Conservation (phyloP, 148 eudicot genomes). For the Vaccinium macrocarpon region DNA sequence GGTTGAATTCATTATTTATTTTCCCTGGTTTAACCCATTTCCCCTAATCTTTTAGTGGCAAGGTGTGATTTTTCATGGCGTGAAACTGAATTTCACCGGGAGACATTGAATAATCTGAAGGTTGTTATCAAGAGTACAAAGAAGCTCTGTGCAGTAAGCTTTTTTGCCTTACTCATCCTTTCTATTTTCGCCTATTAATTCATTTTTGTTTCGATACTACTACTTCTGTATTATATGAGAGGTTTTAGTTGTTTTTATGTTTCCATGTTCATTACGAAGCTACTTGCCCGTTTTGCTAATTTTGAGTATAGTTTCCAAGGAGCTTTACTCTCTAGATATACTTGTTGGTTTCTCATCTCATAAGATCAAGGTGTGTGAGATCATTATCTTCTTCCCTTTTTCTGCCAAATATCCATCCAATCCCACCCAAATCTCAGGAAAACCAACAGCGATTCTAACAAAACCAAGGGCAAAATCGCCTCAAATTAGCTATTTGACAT, state of each 20-base stretch:
- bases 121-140: slow-evolving; percentile 41
- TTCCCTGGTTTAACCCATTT: background rate
- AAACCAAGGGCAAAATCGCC: too few species aligned
- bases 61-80: slow-evolving; percentile 50
- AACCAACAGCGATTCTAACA: too few species aligned
- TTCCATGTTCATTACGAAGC: background rate
- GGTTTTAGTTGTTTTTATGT: background rate
- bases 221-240: background rate
- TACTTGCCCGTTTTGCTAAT: background rate
- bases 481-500: too few species aligned
- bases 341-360: background rate
- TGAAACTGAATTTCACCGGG: slow-evolving; percentile 37
- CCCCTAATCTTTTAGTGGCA: slow-evolving; percentile 27
- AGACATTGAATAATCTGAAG: slow-evolving; percentile 38
- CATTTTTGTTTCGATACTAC: background rate
- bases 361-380: background rate
- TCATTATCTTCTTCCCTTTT: background rate
- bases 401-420: too few species aligned
- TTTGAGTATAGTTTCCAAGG: background rate
- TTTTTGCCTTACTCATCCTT: slow-evolving; percentile 11
- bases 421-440: too few species aligned
- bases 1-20: background rate
- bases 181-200: background rate
- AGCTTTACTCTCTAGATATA: background rate
- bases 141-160: slow-evolving; percentile 50